These are phyloP conservation scores for Trichoderma atroviride DNA, from an alignment of 2,329 filamentous ascomycete species.

Conservation along the genomic window DNA sequence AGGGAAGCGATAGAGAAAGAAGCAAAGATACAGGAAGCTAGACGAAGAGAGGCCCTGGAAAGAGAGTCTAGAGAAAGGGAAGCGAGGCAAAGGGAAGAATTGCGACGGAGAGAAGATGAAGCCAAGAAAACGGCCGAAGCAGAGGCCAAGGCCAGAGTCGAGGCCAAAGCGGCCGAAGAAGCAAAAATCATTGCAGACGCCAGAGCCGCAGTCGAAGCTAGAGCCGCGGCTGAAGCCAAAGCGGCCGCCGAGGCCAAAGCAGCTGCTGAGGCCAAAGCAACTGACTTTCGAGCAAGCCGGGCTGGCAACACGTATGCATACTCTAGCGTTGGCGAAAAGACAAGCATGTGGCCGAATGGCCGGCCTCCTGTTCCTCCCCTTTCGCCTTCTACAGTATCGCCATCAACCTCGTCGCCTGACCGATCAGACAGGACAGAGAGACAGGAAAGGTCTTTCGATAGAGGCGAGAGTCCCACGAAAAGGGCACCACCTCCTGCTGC, in stretches of 20 bases:
- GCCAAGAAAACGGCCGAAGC: slow-evolving; percentile 15
- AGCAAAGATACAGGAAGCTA: slow-evolving; percentile 38
- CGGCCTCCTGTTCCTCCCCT: slow-evolving; percentile 48
- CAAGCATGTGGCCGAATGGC: slow-evolving; percentile 69
- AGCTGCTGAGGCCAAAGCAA: slow-evolving; percentile 39
- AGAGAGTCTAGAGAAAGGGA: slow-evolving; percentile 37
- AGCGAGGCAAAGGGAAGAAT: slow-evolving; percentile 46
- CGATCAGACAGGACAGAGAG: slow-evolving; percentile 9
- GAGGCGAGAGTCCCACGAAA: slow-evolving; percentile 22
- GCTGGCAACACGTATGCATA: slow-evolving; percentile 62
- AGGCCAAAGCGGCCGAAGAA: slow-evolving; percentile 46
- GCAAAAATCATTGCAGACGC: slow-evolving; percentile 43
- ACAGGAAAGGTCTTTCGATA: slow-evolving; percentile 7
- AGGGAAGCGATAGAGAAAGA: slow-evolving; percentile 38
- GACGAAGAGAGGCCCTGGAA: slow-evolving; percentile 44
- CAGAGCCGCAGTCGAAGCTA: slow-evolving; percentile 41
- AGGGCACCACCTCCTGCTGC: slow-evolving; percentile 23
- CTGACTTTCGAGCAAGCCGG: slow-evolving; percentile 35
- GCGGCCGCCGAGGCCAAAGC: slow-evolving; percentile 11
- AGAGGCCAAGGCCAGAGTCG: slow-evolving; percentile 44
- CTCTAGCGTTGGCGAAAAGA: slow-evolving; percentile 68
- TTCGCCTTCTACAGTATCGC: slow-evolving; percentile 18
- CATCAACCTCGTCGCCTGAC: slow-evolving; percentile 19
- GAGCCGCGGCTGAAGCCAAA: slow-evolving; percentile 36
- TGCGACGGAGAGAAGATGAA: slow-evolving; percentile 27